phyloP scores from a whole-genome alignment of 306 rosid genomes.

The Malus fusca region DNA sequence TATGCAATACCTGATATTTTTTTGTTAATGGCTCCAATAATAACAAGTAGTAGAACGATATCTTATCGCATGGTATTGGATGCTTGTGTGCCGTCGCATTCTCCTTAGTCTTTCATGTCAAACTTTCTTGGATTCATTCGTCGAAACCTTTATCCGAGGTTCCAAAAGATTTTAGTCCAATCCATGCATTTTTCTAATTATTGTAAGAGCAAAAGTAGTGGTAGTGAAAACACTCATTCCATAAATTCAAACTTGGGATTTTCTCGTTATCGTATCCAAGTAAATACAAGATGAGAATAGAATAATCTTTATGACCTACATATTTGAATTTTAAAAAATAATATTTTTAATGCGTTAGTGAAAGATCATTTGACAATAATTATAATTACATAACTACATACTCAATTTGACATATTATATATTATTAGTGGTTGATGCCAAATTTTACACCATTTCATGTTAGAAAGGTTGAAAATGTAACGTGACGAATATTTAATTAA shows the following conservation, averaged over 20 bases:
- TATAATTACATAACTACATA: neutral
- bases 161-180: neutral
- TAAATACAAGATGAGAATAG: too few relatives aligned
- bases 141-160: neutral
- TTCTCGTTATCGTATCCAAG: neutral
- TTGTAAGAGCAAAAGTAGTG: neutral
- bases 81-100: neutral
- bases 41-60: neutral
- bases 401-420: neutral
- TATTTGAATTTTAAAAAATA: too few relatives aligned
- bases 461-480: too few relatives aligned
- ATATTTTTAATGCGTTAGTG: neutral
- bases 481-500: too few relatives aligned
- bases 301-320: too few relatives aligned
- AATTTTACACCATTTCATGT: neutral
- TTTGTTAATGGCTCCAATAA: neutral
- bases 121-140: neutral
- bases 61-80: neutral
- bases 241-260: too few relatives aligned
- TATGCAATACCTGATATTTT: neutral
- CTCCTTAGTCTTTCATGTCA: neutral
- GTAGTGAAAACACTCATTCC: neutral
- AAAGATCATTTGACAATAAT: too few relatives aligned
- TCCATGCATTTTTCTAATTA: neutral
- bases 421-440: neutral